Percentiles rank a stretch among this genome's conserved stretches.
These are phyloP conservation scores for Lachnellula cervina DNA, from an alignment of 2,329 filamentous ascomycete genomes.

Conservation along the genomic window DNA sequence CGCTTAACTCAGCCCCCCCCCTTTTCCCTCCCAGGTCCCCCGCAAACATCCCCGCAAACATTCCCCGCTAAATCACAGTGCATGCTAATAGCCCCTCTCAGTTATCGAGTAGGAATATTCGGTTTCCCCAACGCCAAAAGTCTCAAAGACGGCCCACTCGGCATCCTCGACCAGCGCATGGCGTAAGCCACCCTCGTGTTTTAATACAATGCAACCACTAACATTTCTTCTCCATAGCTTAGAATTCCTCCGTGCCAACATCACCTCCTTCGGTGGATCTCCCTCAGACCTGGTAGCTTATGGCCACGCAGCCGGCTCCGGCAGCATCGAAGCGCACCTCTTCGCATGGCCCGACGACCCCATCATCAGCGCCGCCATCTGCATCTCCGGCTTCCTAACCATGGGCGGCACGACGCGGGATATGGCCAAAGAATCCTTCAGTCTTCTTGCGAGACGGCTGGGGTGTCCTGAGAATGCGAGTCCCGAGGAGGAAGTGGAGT, in stretches of 20 bases:
- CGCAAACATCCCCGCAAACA: too few relatives aligned
- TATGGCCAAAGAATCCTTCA: neutral
- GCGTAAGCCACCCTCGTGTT: conserved; percentile 24
- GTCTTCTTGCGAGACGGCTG: conserved; percentile 1
- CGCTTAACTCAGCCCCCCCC: too few relatives aligned
- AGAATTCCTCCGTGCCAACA: conserved; percentile 55
- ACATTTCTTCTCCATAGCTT: conserved; percentile 28
- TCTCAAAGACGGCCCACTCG: conserved; percentile 44
- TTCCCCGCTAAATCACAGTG: too few relatives aligned
- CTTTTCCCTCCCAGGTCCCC: too few relatives aligned
- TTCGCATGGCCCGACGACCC: conserved; percentile 24
- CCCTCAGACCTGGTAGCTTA: conserved; percentile 47
- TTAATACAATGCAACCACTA: too few relatives aligned
- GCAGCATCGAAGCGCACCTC: conserved; percentile 39
- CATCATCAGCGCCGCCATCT: conserved; percentile 21
- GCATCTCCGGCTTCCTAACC: conserved; percentile 24
- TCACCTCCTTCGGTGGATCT: conserved; percentile 55
- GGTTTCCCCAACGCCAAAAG: conserved; percentile 30
- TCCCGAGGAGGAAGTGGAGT: too few relatives aligned
- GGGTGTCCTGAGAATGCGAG: too few relatives aligned
- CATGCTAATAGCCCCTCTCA: too few relatives aligned
- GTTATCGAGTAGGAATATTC: conserved; percentile 33
- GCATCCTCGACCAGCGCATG: conserved; percentile 55
- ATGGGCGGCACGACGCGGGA: neutral
- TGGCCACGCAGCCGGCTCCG: conserved; percentile 50